A percentile compares a stretch with the other conserved stretches of the same genome.
Conservation (phyloP, 345 rosid genomes). For the Raphanus sativus region DNA sequence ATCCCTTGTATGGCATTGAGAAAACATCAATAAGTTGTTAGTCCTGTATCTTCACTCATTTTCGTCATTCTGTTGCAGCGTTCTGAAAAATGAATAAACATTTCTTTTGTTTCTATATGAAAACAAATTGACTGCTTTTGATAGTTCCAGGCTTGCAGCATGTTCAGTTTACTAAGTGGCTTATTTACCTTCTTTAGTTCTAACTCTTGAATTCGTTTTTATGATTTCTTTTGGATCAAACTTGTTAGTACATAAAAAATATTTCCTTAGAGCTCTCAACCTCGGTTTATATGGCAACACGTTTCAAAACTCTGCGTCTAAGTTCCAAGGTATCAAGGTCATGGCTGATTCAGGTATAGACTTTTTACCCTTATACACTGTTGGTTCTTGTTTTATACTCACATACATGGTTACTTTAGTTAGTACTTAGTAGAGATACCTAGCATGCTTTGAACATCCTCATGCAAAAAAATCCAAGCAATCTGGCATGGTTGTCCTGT, state of each 20-base stretch:
- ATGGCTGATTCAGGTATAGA: slow-evolving; percentile 57
- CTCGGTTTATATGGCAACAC: slow-evolving; percentile 43
- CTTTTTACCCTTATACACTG: neutral
- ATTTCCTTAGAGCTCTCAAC: neutral
- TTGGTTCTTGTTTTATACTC: neutral
- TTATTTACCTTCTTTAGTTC: neutral
- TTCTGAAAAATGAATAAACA: neutral
- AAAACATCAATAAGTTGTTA: slow-evolving; percentile 51
- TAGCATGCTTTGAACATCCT: slow-evolving; percentile 2
- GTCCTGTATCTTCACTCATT: neutral
- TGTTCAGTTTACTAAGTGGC: slow-evolving; percentile 34
- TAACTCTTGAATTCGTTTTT: neutral
- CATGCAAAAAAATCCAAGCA: neutral
- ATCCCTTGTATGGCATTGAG: slow-evolving; percentile 68
- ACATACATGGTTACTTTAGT: neutral
- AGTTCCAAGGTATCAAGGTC: slow-evolving; percentile 49
- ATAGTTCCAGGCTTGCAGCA: slow-evolving; percentile 32
- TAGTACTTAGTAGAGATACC: neutral
- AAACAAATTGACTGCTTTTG: slow-evolving; percentile 9
- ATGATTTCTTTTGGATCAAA: neutral
- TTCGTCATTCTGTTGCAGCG: neutral
- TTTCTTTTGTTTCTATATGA: neutral
- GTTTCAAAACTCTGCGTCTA: slow-evolving; percentile 45
- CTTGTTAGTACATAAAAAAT: neutral
- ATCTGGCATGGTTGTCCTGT: neutral